These are phyloP conservation scores for Haplosporangium sp. DNA, from an alignment of 371 early-diverging fungal genomes.

Conservation along the genomic window DNA sequence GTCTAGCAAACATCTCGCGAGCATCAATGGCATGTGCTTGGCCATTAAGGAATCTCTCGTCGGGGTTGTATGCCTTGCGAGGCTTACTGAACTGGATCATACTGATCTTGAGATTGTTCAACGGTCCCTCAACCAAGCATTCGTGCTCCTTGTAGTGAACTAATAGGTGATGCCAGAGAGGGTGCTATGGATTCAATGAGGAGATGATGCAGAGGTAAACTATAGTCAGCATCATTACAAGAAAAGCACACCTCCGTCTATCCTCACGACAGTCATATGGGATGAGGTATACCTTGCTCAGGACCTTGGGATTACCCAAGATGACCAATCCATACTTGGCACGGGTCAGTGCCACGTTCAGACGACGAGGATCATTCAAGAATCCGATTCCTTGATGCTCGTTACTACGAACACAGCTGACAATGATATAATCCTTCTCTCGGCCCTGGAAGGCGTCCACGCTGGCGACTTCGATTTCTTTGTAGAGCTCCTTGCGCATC, in stretches of 20 bases:
- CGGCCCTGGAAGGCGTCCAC: conserved; percentile 99
- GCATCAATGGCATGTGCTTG: conserved; percentile 76
- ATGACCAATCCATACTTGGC: conserved; percentile 96
- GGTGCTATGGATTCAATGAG: conserved; percentile 64
- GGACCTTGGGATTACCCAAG: conserved; percentile 96
- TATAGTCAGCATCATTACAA: neutral
- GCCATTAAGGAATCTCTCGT: conserved; percentile 74
- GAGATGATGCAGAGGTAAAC: neutral
- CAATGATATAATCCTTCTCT: conserved; percentile 99
- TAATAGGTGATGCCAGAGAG: conserved; percentile 96
- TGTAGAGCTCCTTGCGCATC: conserved; percentile 90
- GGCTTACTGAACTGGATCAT: conserved; percentile 90
- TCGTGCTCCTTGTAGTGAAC: conserved; percentile 92
- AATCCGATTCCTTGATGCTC: conserved; percentile 99
- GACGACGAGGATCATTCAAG: conserved; percentile 95
- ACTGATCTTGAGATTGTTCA: conserved; percentile 87
- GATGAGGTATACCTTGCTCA: conserved; percentile 71
- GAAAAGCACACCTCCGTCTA: neutral
- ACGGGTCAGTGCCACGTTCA: conserved; percentile 98
- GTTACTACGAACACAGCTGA: conserved; percentile 97
- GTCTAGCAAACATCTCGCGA: conserved; percentile 71
- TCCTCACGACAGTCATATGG: neutral
- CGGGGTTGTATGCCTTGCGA: conserved; percentile 67
- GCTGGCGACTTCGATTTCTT: conserved; percentile 96
- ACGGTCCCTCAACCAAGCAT: conserved; percentile 94